Evolutionary conservation across 768 basidiomycete genomes (phyloP).

Genomic region (Pisolithus orientalis): DNA sequence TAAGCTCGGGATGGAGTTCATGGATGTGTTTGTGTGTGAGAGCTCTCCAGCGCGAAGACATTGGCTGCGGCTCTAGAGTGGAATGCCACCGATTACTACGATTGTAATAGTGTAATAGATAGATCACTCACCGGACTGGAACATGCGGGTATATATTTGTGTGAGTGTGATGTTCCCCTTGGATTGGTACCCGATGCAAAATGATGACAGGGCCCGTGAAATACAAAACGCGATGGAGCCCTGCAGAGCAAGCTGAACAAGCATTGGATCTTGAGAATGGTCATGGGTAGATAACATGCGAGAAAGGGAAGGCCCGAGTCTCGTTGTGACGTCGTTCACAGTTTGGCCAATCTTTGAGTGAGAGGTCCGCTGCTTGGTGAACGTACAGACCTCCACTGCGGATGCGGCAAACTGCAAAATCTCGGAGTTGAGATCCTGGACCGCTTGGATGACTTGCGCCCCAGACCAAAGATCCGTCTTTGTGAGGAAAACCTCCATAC

Average conservation of each 20-base stretch:
- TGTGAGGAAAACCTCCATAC: constrained; percentile 63
- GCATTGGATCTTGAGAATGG: constrained; percentile 67
- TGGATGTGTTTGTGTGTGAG: constrained; percentile 67
- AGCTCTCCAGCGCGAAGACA: constrained; percentile 71
- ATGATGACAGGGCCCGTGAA: constrained; percentile 59
- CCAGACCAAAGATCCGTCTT: constrained; percentile 73
- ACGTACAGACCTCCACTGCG: constrained; percentile 62
- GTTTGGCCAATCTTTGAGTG: constrained; percentile 42
- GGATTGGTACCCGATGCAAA: constrained; percentile 69
- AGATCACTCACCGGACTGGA: constrained; percentile 38
- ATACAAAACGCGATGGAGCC: constrained; percentile 63
- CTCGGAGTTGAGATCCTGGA: constrained; percentile 75
- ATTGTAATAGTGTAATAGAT: neutral
- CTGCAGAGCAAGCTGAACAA: constrained; percentile 73
- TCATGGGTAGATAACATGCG: constrained; percentile 57
- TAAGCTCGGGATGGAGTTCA: constrained; percentile 56
- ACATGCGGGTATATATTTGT: constrained; percentile 57
- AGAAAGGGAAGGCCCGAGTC: constrained; percentile 59
- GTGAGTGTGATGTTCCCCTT: constrained; percentile 62
- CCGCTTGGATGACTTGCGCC: constrained; percentile 70
- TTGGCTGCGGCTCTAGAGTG: constrained; percentile 63
- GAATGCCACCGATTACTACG: constrained; percentile 10
- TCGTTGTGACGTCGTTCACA: constrained; percentile 52
- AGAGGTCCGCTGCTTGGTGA: constrained; percentile 36
- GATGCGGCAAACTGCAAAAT: constrained; percentile 76